A percentile compares a stretch with the other conserved stretches of the same genome.
These are phyloP conservation scores for Solanum sitiens DNA, from an alignment of 257 asterid genomes.

Conservation along the genomic window DNA sequence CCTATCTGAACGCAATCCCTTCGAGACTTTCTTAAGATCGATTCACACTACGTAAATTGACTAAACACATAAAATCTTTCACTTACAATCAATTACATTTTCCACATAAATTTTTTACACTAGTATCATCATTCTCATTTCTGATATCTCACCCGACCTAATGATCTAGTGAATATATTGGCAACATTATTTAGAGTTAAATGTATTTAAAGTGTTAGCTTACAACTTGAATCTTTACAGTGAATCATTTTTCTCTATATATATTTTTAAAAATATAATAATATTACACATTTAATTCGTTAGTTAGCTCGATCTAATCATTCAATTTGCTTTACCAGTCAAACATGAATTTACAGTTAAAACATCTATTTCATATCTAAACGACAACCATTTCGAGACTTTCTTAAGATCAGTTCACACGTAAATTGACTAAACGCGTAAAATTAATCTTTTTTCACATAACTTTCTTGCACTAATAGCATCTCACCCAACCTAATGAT, in stretches of 20 bases:
- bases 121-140: neutral
- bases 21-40: neutral
- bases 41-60: neutral
- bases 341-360: neutral
- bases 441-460: neutral
- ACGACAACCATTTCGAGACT: neutral
- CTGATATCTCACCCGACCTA: neutral
- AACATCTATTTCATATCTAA: neutral
- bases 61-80: no score
- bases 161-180: neutral
- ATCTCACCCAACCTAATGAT: neutral
- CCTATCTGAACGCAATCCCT: neutral
- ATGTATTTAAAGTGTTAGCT: neutral
- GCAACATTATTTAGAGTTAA: neutral
- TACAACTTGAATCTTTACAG: neutral
- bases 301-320: accelerated
- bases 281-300: neutral
- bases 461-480: neutral
- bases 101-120: no score
- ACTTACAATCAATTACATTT: no score
- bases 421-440: no score
- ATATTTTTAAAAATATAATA: neutral
- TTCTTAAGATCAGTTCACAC: neutral
- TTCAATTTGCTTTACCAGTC: neutral
- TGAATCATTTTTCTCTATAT: no score